Conservation (phyloP, 2,329 filamentous ascomycete species). For the Leptosphaerulina australis region DNA sequence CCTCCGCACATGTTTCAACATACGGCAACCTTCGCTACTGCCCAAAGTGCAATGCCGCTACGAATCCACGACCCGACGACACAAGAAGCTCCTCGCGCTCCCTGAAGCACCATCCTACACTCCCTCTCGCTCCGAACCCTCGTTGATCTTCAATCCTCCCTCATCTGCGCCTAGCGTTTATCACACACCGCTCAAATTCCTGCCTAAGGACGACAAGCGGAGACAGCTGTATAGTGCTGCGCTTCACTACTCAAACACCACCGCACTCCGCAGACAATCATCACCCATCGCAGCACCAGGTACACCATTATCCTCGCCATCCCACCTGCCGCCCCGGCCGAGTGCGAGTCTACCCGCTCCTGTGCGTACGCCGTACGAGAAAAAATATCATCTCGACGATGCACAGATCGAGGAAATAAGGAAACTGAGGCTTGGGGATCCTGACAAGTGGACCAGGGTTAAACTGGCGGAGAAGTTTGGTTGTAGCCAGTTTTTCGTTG, state of each 20-base stretch:
- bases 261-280: slow-evolving; percentile 28
- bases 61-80: slow-evolving; percentile 54
- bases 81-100: slow-evolving; percentile 54
- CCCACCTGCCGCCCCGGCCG: slow-evolving; percentile 32
- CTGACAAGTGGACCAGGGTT: slow-evolving; percentile 63
- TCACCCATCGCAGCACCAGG: slow-evolving; percentile 38
- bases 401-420: slow-evolving; percentile 66
- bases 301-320: slow-evolving; percentile 33
- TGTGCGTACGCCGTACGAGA: slow-evolving; percentile 58
- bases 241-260: slow-evolving; percentile 28
- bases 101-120: slow-evolving; percentile 54
- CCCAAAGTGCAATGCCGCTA: slow-evolving; percentile 46
- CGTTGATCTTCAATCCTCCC: slow-evolving; percentile 66
- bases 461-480: slow-evolving; percentile 67
- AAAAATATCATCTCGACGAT: slow-evolving; percentile 66
- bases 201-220: slow-evolving; percentile 64
- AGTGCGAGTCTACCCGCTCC: slow-evolving; percentile 53
- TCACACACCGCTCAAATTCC: slow-evolving; percentile 69
- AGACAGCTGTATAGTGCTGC: slow-evolving; percentile 53
- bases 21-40: slow-evolving; percentile 29
- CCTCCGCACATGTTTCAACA: slow-evolving; percentile 29
- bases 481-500: slow-evolving; percentile 67
- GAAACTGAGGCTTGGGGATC: slow-evolving; percentile 60
- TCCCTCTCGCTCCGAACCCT: slow-evolving; percentile 34
- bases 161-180: slow-evolving; percentile 67